Evolutionary conservation across 805 yeast genomes (phyloP).

Genomic region (Saturnispora besseyi): DNA sequence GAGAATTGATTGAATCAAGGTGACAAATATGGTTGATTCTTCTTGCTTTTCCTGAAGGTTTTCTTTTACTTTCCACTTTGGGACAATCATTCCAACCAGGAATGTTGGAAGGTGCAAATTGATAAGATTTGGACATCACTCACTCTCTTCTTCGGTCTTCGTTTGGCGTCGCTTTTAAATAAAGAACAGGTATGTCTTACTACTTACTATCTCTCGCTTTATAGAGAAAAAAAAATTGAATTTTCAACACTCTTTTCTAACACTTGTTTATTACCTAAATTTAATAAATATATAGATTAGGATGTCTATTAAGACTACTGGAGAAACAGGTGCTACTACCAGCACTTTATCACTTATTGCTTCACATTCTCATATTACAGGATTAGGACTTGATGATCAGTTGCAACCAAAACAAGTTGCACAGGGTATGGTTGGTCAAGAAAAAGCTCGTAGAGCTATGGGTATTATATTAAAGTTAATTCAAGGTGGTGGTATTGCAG

Average conservation of each 20-base stretch:
- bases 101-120: conserved; percentile 19
- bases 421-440: conserved; percentile 82
- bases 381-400: conserved; percentile 85
- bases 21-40: conserved; percentile 6
- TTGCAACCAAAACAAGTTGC: conserved; percentile 78
- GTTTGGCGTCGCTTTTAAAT: not conserved
- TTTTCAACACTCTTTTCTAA: not conserved
- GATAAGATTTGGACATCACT: conserved; percentile 19
- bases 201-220: not conserved
- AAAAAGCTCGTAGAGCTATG: conserved; percentile 78
- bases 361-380: conserved; percentile 94
- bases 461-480: conserved; percentile 92
- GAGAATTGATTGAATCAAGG: conserved; percentile 4
- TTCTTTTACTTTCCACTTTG: not conserved
- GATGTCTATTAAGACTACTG: conserved; percentile 13
- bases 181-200: not conserved
- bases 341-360: conserved; percentile 34
- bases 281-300: not conserved
- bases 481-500: conserved; percentile 86
- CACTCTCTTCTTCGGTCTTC: too few species aligned
- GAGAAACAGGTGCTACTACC: not conserved
- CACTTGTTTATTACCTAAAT: not conserved
- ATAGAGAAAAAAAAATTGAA: not conserved
- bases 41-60: not conserved
- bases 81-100: conserved; percentile 62